Evolutionary conservation across 78 protist genomes (phyloP), one percentile per base, ranked within the genome.

Genomic region (Blattamonas nauphoetae): DNA sequence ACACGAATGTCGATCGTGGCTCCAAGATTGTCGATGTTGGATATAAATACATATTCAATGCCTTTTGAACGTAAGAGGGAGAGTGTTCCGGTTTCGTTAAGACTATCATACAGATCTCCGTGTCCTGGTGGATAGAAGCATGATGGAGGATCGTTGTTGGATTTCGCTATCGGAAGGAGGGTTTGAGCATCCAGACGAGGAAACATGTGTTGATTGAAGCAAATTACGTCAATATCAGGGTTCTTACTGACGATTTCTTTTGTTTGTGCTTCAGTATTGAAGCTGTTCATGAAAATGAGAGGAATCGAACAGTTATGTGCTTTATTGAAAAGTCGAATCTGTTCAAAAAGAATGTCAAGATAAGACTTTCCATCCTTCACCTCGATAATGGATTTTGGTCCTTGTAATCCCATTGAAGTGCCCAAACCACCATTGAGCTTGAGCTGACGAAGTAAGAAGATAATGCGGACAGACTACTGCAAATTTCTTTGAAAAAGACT

Each of bases 1-100:
- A 91, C 89, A 38, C n/a, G n/a, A n/a, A 85, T 55, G 85, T 96
- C 97, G 33, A 97, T 94, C 32, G 95, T 94, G 38, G 99, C 98
- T 45, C 98, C 99, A 45, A 98, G 94, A 89, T 98, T 98, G 93
- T 98, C 99, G 42, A 90, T 87, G 92, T 98, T 98, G 84, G 96
- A 92, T 81, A 98, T 86, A 89, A 98, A 98, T 81, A 95, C 43
- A 85, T 89, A 88, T 85, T 94, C 93, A 63, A 86, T 86, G 44
- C 98, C 98, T 81, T 92, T 87, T 5, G 44, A 42, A 44, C 91
- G 81, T 0, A 93, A 86, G 32, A 41, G 81, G 1, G 93, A 92
- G 5, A 95, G 85, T 21, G 91, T 78, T 33, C 95, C 95, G 42
- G 91, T 77, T 42, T 78, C 71, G 85, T 64, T 41, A 11, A 95